Conservation (phyloP, 148 eudicot species). For the Vaccinium vitisidaea region DNA sequence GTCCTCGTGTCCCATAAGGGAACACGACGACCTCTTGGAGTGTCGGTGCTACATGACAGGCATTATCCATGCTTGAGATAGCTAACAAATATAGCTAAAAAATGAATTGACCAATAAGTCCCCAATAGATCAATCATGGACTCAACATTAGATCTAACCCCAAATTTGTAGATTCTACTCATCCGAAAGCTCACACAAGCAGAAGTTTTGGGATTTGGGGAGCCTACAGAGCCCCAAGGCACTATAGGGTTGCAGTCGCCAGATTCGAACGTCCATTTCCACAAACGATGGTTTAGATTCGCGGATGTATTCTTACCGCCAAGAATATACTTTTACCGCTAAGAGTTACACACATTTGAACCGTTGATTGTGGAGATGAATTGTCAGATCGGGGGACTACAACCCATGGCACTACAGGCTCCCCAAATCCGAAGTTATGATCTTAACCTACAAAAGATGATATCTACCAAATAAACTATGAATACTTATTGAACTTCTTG, state of each 20-base stretch:
- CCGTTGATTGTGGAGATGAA: too few species aligned
- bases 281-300: too few species aligned
- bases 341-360: too few species aligned
- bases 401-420: too few species aligned
- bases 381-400: too few species aligned
- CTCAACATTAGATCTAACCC: background rate
- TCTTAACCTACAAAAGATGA: background rate
- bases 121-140: background rate
- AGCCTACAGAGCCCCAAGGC: too few species aligned
- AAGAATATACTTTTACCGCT: too few species aligned
- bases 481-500: background rate
- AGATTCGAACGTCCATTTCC: too few species aligned
- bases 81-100: background rate
- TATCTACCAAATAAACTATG: background rate
- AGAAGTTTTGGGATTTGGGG: too few species aligned
- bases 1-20: background rate
- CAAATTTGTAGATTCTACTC: background rate
- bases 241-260: too few species aligned
- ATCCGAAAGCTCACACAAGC: background rate
- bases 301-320: too few species aligned
- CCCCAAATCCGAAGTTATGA: background rate
- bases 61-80: background rate
- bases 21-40: too few species aligned
- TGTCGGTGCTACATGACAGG: background rate
- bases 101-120: background rate